These are phyloP conservation scores for Verbena officinalis DNA, from an alignment of 257 asterid species.

Conservation along the genomic window DNA sequence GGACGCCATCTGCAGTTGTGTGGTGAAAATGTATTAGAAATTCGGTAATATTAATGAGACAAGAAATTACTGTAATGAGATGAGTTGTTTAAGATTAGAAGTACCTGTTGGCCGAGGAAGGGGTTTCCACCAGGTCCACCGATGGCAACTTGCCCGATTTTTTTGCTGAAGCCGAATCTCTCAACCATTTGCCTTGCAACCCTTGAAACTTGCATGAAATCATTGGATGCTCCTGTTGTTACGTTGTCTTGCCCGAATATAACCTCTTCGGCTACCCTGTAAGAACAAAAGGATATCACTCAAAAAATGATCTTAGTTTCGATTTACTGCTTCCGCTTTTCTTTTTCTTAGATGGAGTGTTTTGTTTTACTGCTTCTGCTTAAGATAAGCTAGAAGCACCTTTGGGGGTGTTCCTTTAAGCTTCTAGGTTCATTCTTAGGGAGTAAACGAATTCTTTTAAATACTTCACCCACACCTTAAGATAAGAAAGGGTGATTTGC, in stretches of 20 bases:
- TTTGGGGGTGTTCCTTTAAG: too few relatives aligned
- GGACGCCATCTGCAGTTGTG: conserved; percentile 51
- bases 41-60: not conserved
- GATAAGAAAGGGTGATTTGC: too few relatives aligned
- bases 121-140: conserved; percentile 97
- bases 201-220: conserved; percentile 97
- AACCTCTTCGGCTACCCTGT: conserved; percentile 92
- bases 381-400: too few relatives aligned
- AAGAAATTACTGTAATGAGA: not conserved
- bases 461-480: too few relatives aligned
- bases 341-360: too few relatives aligned
- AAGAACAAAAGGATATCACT: not conserved
- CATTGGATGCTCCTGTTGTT: conserved; percentile 99
- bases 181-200: conserved; percentile 99
- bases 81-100: not conserved
- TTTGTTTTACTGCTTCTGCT: too few relatives aligned
- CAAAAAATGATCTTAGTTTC: too few relatives aligned
- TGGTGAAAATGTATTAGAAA: not conserved
- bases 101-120: conserved; percentile 91
- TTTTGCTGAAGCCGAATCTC: conserved; percentile 95
- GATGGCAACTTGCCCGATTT: conserved; percentile 93
- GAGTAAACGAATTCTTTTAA: too few relatives aligned
- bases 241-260: conserved; percentile 84
- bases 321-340: too few relatives aligned
- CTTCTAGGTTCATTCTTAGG: too few relatives aligned